Base-by-base conservation (phyloP, 495 filamentous ascomycete species). In the Daldinia grandis region DNA sequence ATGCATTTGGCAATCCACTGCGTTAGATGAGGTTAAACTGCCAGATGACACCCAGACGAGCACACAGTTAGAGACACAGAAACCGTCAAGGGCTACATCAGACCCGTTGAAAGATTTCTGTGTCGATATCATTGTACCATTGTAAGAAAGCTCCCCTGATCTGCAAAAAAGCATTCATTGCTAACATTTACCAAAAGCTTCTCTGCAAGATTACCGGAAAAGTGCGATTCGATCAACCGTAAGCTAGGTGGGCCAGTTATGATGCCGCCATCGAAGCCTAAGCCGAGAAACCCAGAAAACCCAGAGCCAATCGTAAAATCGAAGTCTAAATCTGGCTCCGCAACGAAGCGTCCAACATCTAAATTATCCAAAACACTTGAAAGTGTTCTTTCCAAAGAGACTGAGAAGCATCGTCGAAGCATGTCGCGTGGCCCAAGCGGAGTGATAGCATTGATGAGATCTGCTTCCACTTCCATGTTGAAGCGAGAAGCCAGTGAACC, bases 1-100 rank as follows among this genome's bases (percentile, higher is more conserved):
- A 24, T 96, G 93, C 76, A 99, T 99, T 40, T 99, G 96, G 96
- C 94, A 97, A 74, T 93, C 93, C n/a, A 87, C 92, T 57, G 85
- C 87, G 10, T 77, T 84, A 5, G 88, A 88, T 27, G 82, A 83
- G 42, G 70, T 80, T 44, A 87, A 86, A 50, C 81, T 82, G 27
- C 76, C 84, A 33, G 84, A 86, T 38, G 87, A 89, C 68, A 78
- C 83, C 10, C 78, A 83, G 53, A 33, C 64, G 3, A 64, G 68
- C 5, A 65, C 74, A 24, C 78, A 78, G 21, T 50, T 74, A 3
- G 78, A 78, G 9, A 73, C 67, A 8, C 74, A 77, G 56, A 76
- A 67, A 19, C 53, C 76, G 19, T 70, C 74, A 15, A 77, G 73
- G 60, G 67, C 64, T 30, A 76, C 76, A 47, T 78, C 79, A 1